Evolutionary conservation across 176 grass and related monocot species (phyloP), one percentile per base, ranked within the genome.

Genomic region (Phyllostachys edulis): DNA sequence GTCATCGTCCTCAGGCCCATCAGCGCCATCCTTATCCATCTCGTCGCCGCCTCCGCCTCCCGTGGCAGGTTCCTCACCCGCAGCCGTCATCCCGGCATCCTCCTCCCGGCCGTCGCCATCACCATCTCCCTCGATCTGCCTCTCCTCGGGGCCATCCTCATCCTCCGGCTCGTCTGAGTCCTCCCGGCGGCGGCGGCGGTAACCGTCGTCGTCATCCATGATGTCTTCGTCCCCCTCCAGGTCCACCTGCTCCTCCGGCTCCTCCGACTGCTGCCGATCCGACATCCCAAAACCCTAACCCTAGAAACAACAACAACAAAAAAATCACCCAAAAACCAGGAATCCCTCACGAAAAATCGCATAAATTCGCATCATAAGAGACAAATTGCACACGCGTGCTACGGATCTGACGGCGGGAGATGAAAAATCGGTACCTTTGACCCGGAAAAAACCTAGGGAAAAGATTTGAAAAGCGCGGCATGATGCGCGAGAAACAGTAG

Each of bases 231-330:
- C 96, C 36, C 93, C 96, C 18, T 99, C 96, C 68, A 99, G 86
- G 75, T 99, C 96, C 23, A 99, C 73, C 87, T 99, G 96, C 84
- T 99, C 96, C 86, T 99, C 96, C 68, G 91, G 89, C 84, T 98
- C 92, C 82, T 91, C 91, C 75, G 88, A 89, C 38, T 36, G 80
- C 73, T 90, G 90, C 75, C 84, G 84, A 62, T 79, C 84, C 84
- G 80, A 82, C 89, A 90, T 90, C 84, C 23, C 75, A 40, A 67
- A 66, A 79, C 29, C 82, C 82, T 85, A 84, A 87, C 75, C 89
- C 82, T 80, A 74, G 39, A 44, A 63, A 34, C 0, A 37, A 20
- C 41, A 9, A 0, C 2, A 42, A 17, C 18, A n/a, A n/a, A 50
- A 17, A 50, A 61, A 68, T 14, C 18, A 18, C 47, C 13, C 0